Evolutionary conservation across 1,284 basidiomycete species (phyloP), one percentile per base, ranked within the genome.

Genomic region (Inonotus hispidus): DNA sequence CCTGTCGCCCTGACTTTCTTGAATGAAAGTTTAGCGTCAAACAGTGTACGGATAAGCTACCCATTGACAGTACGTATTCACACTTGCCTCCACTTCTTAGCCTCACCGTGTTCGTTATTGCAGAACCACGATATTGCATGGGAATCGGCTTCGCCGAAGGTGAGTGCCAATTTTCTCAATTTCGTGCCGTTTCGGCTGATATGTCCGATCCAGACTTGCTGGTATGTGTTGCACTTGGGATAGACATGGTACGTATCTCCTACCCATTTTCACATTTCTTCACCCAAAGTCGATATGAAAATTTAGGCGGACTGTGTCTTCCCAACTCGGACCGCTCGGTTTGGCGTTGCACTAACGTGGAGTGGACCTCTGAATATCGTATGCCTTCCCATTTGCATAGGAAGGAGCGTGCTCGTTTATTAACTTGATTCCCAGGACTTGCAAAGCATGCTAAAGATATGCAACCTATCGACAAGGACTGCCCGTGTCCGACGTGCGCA

Each of bases 111-210:
- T 50, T 56, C 56, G 59, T 29, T 62, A 37, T 59, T 65, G 25
- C 64, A 92, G 86, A 87, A 61, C 91, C 92, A 13, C 80, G 91
- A 64, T 94, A 93, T 75, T 85, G 87, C 4, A 93, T 93, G 92
- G 92, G 92, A 0, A 82, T 94, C 47, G 92, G 92, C 2, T 94
- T 92, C 71, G 90, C 91, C 19, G 92, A 94, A 82, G 91, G 90
- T 88, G n/a, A 43, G 50, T 52, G 16, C 2, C 16, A 8, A 16
- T 57, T 41, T 32, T 41, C 59, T 35, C 45, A 50, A 59, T 7
- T 61, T n/a, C 41, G 19, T 16, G 5, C 56, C 19, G 47, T 65
- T 10, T 54, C 14, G 16, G 14, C 16, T 32, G 13, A 27, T 27
- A 45, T 52, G 45, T n/a, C 16, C 13, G 13, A n/a, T 11, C 10